Evolutionary conservation across 345 rosid genomes (phyloP).

Genomic region (Brassica cretica): DNA sequence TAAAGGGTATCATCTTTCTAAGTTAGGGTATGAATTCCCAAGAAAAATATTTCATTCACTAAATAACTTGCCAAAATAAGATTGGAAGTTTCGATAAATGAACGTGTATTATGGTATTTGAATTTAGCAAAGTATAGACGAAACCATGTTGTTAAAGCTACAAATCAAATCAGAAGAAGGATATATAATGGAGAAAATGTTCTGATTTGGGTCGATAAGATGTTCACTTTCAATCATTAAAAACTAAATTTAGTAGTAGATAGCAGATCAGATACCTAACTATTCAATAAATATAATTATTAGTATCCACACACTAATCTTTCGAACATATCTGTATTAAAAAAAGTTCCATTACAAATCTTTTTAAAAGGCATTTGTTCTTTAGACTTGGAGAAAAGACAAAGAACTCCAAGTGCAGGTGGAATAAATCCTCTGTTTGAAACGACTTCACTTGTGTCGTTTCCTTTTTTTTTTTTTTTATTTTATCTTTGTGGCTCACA

Average conservation of each 20-base stretch:
- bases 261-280: background rate
- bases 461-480: background rate
- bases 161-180: constrained; percentile 28
- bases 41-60: background rate
- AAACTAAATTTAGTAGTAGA: background rate
- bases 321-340: background rate
- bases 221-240: constrained; percentile 14
- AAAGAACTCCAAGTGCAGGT: constrained; percentile 29
- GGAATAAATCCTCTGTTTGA: constrained; percentile 37
- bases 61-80: background rate
- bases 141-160: background rate
- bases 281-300: background rate
- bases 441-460: constrained; percentile 23
- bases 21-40: background rate
- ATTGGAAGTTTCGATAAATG: background rate
- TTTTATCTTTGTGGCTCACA: constrained; percentile 28
- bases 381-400: constrained; percentile 23
- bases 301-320: constrained; percentile 21
- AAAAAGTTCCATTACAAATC: background rate
- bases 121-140: background rate
- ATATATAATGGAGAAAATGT: constrained; percentile 7
- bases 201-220: constrained; percentile 12
- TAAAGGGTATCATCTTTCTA: background rate
- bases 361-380: constrained; percentile 25
- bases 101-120: background rate